A percentile compares a stretch with the other conserved stretches of the same genome.
Evolutionary conservation across 2,329 filamentous ascomycete species (phyloP).

Genomic region (Fusarium aywerte): DNA sequence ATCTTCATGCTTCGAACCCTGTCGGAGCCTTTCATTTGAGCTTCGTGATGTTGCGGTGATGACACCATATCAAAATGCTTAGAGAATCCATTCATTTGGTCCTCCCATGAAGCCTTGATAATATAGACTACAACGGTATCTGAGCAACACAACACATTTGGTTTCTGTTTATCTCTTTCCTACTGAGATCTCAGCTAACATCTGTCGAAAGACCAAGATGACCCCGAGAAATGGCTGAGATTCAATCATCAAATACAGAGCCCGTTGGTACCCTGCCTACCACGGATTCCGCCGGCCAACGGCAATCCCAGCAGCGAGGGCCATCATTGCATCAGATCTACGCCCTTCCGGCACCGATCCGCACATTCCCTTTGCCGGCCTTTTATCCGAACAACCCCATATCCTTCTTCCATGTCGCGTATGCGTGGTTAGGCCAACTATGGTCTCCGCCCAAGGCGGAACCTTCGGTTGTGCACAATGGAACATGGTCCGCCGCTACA

Average conservation of each 20-base stretch:
- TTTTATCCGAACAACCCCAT: conserved; percentile 94
- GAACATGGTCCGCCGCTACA: conserved; percentile 83
- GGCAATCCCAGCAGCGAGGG: conserved; percentile 48
- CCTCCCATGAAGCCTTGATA: conserved; percentile 70
- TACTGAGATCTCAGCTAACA: conserved; percentile 27
- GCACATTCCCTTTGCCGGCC: conserved; percentile 83
- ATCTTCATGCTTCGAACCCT: background rate
- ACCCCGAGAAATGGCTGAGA: conserved; percentile 59
- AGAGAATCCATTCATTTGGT: conserved; percentile 69
- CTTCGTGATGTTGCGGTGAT: conserved; percentile 61
- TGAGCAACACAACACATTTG: conserved; percentile 63
- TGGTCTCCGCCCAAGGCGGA: conserved; percentile 74
- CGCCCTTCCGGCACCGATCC: conserved; percentile 80
- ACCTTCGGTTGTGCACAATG: conserved; percentile 72
- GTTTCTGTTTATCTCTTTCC: conserved; percentile 14
- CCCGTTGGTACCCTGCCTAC: conserved; percentile 39
- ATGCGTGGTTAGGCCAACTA: conserved; percentile 79
- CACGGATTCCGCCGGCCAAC: conserved; percentile 35
- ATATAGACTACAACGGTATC: conserved; percentile 98
- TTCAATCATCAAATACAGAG: conserved; percentile 42
- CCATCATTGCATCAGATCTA: conserved; percentile 77
- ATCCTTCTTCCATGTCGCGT: conserved; percentile 83
- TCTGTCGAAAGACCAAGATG: conserved; percentile 58
- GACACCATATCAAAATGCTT: conserved; percentile 67
- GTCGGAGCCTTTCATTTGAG: conserved; percentile 20